Base-by-base conservation (phyloP, 495 filamentous ascomycete genomes). In the Neurospora sp. region DNA sequence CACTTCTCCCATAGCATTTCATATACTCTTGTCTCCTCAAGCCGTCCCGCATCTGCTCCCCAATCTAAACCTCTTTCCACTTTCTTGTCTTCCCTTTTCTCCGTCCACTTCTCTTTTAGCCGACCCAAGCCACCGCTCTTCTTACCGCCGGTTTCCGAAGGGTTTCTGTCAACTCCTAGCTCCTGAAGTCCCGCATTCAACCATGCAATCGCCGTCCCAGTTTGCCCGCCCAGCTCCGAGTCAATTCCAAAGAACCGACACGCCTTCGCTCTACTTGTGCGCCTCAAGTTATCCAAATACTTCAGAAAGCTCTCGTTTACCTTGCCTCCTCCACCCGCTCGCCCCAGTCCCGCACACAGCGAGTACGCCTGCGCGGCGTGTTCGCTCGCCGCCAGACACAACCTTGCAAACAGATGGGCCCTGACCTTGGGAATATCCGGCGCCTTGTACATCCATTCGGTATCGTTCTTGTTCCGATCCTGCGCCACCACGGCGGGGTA, bases 201-300 rank as follows among this genome's bases (percentile, higher is more conserved):
- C 95, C 95, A 98, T 0, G 90, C 93, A 75, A 98, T 92, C 0
- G 85, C 96, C 73, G 89, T 90, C 0, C 94, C 96, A 5, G 90
- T 91, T 81, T 93, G 89, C 4, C 92, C 93, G 7, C 88, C 88
- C 14, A 94, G 76, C 76, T 98, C 96, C 3, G 94, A 91, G 81
- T 98, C 93, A 39, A 98, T 90, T 3, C 89, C 94, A 69, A 98
- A 91, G 80, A 98, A 97, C 39, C 95, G 88, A 78, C 93, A 96
- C 0, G 93, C 93, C 74, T 93, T 92, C 8, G 90, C 96, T 39
- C 92, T 86, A 38, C 92, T 90, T 2, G 91, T 92, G 46, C 89
- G 86, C 18, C 89, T 84, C 46, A 98, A 81, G 71, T 93, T 91
- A n/a, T 90, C 88, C 1, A 90, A 78, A 78, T 98, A 98, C 38